Base-by-base conservation (phyloP, 192 early-diverging fungal species). In the Cladochytrium replicatum region DNA sequence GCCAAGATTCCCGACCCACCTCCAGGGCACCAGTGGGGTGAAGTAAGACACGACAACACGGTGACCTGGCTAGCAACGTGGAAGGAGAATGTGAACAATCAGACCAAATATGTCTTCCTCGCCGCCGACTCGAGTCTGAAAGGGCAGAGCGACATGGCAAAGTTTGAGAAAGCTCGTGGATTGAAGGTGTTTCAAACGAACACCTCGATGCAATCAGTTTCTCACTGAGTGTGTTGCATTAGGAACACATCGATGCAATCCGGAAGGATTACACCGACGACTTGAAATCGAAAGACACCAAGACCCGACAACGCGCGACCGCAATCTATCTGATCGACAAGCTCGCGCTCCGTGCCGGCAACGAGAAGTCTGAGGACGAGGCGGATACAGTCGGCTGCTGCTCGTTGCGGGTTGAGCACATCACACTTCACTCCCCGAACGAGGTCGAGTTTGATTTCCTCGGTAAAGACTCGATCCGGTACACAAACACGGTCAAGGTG, bases 301-400 rank as follows among this genome's bases (percentile, higher is more conserved):
- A 75, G 13, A 85, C 68, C 26, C 78, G 95, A 24, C 95, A 98
- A 59, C 77, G 85, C 26, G 89, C 90, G 29, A 97, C 90, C 0
- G 90, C 89, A 3, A 74, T 98, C 72, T 98, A 98, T 50, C 71
- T 98, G 8, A 98, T 98, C 39, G 95, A 98, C 69, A 74, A 79
- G 32, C 73, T 88, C 17, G 95, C 95, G 6, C 75, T 98, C 38
- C 74, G 95, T 78, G 95, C 95, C 6, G 95, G 95, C 37, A 96
- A 96, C 55, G 95, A 97, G 51, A 98, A 98, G 67, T 82, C 88
- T 30, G 90, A 90, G 27, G 91, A 98, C 47, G 93, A 95, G 68
- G 95, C 95, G 0, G 95, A 98, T 61, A 98, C 95, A 2, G 95
- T 97, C 0, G 95, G 95, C 57, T 98, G 95, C 55, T 98, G 95